Evolutionary conservation across 1,284 basidiomycete species (phyloP), one percentile per base, ranked within the genome.

Genomic region (Pascua guehoae): DNA sequence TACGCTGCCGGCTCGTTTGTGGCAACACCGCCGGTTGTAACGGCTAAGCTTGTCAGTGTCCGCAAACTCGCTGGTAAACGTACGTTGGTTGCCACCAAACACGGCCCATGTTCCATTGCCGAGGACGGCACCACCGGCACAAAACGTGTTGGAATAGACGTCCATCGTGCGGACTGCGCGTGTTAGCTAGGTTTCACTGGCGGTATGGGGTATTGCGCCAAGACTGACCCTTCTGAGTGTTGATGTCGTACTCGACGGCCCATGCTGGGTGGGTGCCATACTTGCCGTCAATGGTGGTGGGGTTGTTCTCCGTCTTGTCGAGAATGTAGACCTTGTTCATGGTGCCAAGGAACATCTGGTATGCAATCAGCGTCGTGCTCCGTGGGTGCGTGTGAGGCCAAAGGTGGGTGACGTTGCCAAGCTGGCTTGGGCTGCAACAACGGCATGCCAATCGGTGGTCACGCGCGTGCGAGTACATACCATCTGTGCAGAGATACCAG

Each of bases 81-180:
- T 81, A 53, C 89, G 89, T 58, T 86, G 86, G 70, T 91, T 91
- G 49, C 79, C 79, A 48, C 79, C 79, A 56, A 76, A 76, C 40
- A 76, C 69, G 37, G 69, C 73, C 80, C 79, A 81, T n/a, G 79
- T 79, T 12, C 81, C 81, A 68, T 83, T 81, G 4, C 79, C 80
- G 40, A 81, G 67, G 2, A 78, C 72, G 52, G 71, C 74, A 15
- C 81, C 81, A 49, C 79, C 80, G 8, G 79, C 79, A 60, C 78
- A 93, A 79, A 96, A 95, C 7, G 85, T 82, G 75, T 95, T 94
- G 40, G 88, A 89, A 58, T 77, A 72, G 49, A 95, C 83, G 57
- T 88, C 86, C 88, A 94, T 81, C 4, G 79, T 66, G 41, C 79
- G 76, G 61, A 54, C 59, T 56, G 54, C 24, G 24, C 4, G 24